Base-by-base conservation (phyloP, 257 asterid species). In the Jasminum sambac region DNA sequence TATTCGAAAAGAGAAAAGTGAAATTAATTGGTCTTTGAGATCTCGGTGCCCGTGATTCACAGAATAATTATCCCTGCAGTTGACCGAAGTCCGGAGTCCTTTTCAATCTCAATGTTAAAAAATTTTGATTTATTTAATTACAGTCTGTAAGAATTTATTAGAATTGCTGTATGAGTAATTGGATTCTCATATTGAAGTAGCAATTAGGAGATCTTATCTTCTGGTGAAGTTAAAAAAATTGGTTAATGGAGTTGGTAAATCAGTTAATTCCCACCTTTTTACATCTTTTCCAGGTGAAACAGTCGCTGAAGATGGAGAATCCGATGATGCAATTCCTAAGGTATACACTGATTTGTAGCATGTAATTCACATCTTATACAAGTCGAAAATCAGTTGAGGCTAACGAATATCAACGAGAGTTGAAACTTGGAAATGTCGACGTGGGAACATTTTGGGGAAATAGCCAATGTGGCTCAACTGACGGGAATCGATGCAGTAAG, bases 381-480 rank as follows among this genome's bases (percentile, higher is more conserved):
- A 74, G 43, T 67, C 71, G 41, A 61, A 70, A 72, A 24, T 24
- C 11, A 38, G 44, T 12, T 42, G 14, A 72, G 64, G 69, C 41
- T 76, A 71, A 64, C 61, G 26, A 72, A 38, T n/a, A 63, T 17
- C 21, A 8, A 44, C 62, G 67, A 68, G 2, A 61, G 26, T 46
- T 30, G 36, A 30, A 30, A 30, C 36, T 2, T 34, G 48, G 77
- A 60, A 74, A 91, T 91, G 97, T 67, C 96, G 1, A 19, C 79
- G 16, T 87, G 89, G 95, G 91, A 84, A 42, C 85, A 84, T 81
- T 86, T 89, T 61, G 98, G 95, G 77, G 94, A 84, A 63, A 72
- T 89, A 13, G 96, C 98, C 44, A 91, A 86, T 75, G 75, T 85
- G 13, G 97, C 96, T 69, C 97, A 91, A 76, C 83, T 91, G n/a